A percentile compares a stretch with the other conserved stretches of the same genome.
Conservation (phyloP, 495 filamentous ascomycete species). For the Xylaria scruposa region DNA sequence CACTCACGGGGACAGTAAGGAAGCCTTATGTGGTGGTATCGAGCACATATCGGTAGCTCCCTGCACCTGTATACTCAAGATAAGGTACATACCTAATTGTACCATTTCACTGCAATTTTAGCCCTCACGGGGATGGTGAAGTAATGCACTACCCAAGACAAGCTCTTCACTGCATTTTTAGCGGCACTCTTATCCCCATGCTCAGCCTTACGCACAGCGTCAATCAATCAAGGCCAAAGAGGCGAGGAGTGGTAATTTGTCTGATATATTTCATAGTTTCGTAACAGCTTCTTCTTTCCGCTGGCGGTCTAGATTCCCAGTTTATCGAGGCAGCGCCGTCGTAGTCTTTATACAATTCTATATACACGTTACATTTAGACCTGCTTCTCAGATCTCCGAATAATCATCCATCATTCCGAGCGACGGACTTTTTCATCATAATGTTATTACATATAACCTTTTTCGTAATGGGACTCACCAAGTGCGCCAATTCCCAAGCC, state of each 20-base stretch:
- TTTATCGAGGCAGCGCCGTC: not conserved
- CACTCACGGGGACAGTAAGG: too few species aligned
- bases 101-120: too few species aligned
- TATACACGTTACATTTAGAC: constrained; percentile 17
- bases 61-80: too few species aligned
- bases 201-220: too few species aligned
- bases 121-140: too few species aligned
- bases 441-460: constrained; percentile 20
- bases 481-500: not conserved
- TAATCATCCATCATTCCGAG: not conserved
- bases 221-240: not conserved
- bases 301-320: not conserved
- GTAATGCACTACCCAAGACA: too few species aligned
- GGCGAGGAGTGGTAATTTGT: constrained; percentile 26
- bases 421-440: not conserved
- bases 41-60: too few species aligned
- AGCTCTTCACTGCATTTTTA: too few species aligned
- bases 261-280: constrained; percentile 14
- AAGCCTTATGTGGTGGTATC: too few species aligned
- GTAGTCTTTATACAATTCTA: constrained; percentile 19
- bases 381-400: not conserved
- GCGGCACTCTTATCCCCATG: too few species aligned
- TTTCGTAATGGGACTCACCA: not conserved
- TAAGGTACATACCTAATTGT: too few species aligned
- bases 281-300: not conserved